Conservation (phyloP, 1,139 yeast species). For the Yamadazyma triangularis region DNA sequence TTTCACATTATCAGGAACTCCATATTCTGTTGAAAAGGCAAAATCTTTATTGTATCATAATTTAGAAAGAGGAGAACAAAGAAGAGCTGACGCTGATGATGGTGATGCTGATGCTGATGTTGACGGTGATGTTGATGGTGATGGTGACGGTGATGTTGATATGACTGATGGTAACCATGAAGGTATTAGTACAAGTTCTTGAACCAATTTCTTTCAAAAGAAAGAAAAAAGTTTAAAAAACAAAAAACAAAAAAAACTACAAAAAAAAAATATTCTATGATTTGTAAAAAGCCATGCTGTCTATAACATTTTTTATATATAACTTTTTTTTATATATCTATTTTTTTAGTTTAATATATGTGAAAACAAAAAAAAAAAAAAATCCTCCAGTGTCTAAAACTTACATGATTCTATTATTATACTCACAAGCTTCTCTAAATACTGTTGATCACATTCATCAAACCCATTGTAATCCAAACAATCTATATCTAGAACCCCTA, state of each 20-base stretch:
- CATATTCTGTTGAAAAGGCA: slow-evolving; percentile 65
- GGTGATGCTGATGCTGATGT: not conserved
- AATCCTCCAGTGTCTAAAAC: not conserved
- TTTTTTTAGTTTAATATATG: too few relatives aligned
- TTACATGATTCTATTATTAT: slow-evolving; percentile 37
- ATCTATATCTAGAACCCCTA: slow-evolving; percentile 87
- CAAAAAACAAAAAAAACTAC: not conserved
- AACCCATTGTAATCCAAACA: slow-evolving; percentile 65
- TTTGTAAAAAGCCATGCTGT: too few relatives aligned
- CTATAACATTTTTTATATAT: too few relatives aligned
- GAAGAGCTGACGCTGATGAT: slow-evolving; percentile 41
- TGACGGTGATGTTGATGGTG: too few relatives aligned
- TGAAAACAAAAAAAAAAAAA: not conserved
- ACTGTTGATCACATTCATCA: slow-evolving; percentile 53
- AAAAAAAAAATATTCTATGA: not conserved
- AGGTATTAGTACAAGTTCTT: too few relatives aligned
- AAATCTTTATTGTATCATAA: slow-evolving; percentile 64
- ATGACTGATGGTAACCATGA: too few relatives aligned
- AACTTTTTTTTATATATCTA: too few relatives aligned
- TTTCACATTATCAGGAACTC: slow-evolving; percentile 69
- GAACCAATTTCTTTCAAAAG: not conserved
- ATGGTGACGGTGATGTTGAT: not conserved
- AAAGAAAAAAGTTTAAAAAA: too few relatives aligned
- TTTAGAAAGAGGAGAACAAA: slow-evolving; percentile 71
- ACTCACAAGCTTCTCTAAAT: slow-evolving; percentile 56